Base-by-base conservation (phyloP, 2,329 filamentous ascomycete species). In the Periconia sp. region DNA sequence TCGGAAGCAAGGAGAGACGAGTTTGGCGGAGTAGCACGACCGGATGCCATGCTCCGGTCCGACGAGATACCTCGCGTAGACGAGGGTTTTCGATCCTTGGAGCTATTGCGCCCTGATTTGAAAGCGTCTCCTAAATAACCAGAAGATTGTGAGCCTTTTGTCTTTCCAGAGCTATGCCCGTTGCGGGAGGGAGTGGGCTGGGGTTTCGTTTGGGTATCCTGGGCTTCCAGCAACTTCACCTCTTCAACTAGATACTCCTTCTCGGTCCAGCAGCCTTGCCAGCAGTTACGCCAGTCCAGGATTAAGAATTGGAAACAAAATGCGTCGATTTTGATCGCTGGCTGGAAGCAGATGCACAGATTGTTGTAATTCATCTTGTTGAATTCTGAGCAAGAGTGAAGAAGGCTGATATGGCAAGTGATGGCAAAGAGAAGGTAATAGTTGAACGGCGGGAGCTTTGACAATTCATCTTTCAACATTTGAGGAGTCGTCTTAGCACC, bases 291-390 rank as follows among this genome's bases (percentile, higher is more conserved):
- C 92, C 92, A 97, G 66, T 97, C 88, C 63, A 90, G 89, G 15
- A 97, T 92, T 10, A 97, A 78, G 54, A 96, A 96, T 61, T 92
- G 90, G 79, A 97, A 97, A 68, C 90, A 95, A 68, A 92, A 95
- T 1, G 86, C 86, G 62, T 97, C 92, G 46, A 97, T 94, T 73
- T 92, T 95, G 82, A 97, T 90, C 70, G 91, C 95, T 3, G 92
- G 92, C 70, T 96, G 91, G 71, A 96, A 96, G 74, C 92, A 97
- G 58, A 96, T 95, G 73, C 91, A 95, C 17, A 97, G 77, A 55
- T 96, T 96, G 64, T 89, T 85, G 66, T 92, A 96, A 66, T 95
- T 90, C 92, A 97, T 97, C 76, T 95, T 96, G 80, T 96, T 97
- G 76, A 92, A 92, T 53, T 95, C 89, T 17, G 91, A 88, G 69